Evolutionary conservation across 257 asterid species (phyloP), one percentile per base, ranked within the genome.

Genomic region (Asclepias syriaca): DNA sequence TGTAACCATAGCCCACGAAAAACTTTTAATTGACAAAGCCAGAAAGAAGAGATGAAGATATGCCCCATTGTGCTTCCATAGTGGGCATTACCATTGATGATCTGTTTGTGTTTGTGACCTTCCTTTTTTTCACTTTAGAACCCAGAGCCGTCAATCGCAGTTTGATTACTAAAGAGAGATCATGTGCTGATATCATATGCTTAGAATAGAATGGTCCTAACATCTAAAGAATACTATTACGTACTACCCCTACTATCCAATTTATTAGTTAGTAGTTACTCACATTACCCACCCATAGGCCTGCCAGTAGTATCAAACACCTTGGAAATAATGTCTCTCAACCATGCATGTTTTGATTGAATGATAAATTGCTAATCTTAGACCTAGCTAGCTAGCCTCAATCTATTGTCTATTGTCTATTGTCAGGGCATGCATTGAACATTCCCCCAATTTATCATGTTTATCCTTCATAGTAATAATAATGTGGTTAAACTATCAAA

Each of bases 11-110:
- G 72, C 72, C 77, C 66, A 53, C 66, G 58, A 65, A 16, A 16
- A 65, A 65, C 46, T 43, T 64, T 73, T 73, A 63, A 8, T 39
- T 39, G 48, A 63, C 49, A 37, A 63, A 34, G 24, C 49, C 68
- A 19, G 43, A 13, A 58, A 66, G 60, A n/a, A 1, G 6, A 21
- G 29, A 29, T 6, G 51, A 27, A 15, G 67, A 5, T 40, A 15
- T 71, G 65, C 58, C 65, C 53, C 72, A 66, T 74, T 7, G n/a
- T 65, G 67, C 45, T 73, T 54, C 71, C 77, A 16, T 56, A 64
- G 77, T 66, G 77, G 65, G 15, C 15, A 4, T 9, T 57, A 6
- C 67, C 66, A 29, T 4, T 12, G 4, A 13, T 69, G 49, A 53
- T 32, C 9, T 19, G 48, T 43, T 8, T 40, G 8, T 40, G 46